Conservation (phyloP, 805 yeast genomes). For the Barnettozyma californica region DNA sequence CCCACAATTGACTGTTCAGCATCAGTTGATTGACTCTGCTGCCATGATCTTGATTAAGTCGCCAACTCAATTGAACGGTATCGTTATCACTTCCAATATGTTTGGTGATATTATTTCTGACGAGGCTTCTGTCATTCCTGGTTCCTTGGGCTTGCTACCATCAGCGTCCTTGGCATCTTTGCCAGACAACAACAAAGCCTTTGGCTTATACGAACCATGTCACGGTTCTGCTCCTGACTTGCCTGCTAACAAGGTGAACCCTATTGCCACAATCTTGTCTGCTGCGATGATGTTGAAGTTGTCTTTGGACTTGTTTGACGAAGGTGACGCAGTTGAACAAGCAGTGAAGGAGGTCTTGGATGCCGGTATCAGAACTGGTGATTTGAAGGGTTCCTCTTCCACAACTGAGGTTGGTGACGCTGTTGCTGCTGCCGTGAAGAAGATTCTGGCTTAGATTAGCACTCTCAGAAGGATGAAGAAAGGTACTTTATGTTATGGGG, state of each 20-base stretch:
- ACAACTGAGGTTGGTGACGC: slow-evolving; percentile 96
- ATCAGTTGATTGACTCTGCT: slow-evolving; percentile 96
- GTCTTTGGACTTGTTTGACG: slow-evolving; percentile 75
- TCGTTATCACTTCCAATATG: slow-evolving; percentile 91
- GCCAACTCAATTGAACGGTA: slow-evolving; percentile 89
- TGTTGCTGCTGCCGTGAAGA: slow-evolving; percentile 65
- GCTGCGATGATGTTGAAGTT: slow-evolving; percentile 97
- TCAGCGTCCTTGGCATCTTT: slow-evolving; percentile 94
- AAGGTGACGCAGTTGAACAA: slow-evolving; percentile 81
- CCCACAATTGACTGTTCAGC: slow-evolving; percentile 82
- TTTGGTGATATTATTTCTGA: slow-evolving; percentile 98
- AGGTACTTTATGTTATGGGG: neutral
- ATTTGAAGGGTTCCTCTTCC: slow-evolving; percentile 75
- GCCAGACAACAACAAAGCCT: slow-evolving; percentile 91
- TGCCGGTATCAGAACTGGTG: slow-evolving; percentile 84
- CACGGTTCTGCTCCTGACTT: slow-evolving; percentile 99
- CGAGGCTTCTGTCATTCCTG: slow-evolving; percentile 97
- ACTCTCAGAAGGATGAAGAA: neutral
- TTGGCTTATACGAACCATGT: slow-evolving; percentile 96
- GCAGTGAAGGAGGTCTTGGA: slow-evolving; percentile 86
- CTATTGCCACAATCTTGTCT: slow-evolving; percentile 90
- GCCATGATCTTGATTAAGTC: slow-evolving; percentile 95
- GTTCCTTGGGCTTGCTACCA: slow-evolving; percentile 92
- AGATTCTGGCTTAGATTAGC: slow-evolving; percentile 34
- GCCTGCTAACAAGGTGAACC: slow-evolving; percentile 83